Evolutionary conservation across 768 basidiomycete species (phyloP).

Genomic region (Tubosaeta sp.): DNA sequence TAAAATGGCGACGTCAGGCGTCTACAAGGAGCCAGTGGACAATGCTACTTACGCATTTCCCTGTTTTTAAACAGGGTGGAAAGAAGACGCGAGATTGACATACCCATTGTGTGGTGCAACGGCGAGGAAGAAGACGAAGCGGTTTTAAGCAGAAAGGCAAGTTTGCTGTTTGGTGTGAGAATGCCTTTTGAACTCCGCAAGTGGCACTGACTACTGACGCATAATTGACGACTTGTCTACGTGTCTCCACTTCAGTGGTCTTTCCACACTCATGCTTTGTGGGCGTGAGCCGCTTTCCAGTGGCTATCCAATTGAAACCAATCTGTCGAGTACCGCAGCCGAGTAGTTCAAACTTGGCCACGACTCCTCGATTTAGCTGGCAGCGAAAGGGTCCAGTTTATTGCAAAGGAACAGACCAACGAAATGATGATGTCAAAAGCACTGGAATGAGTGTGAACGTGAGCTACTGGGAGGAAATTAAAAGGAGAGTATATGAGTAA

Average conservation of each 20-base stretch:
- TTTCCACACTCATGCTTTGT: too few relatives aligned
- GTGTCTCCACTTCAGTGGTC: constrained; percentile 4
- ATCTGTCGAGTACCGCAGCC: too few relatives aligned
- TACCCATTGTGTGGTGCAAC: constrained; percentile 60
- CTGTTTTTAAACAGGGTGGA: constrained; percentile 92
- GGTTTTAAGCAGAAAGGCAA: constrained; percentile 30
- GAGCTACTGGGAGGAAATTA: background rate
- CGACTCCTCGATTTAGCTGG: too few relatives aligned
- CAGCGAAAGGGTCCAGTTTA: constrained; percentile 3
- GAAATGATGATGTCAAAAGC: constrained; percentile 2
- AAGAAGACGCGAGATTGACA: constrained; percentile 71
- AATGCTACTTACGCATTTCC: constrained; percentile 88
- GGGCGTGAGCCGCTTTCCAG: too few relatives aligned
- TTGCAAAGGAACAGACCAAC: constrained; percentile 3
- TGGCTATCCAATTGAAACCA: too few relatives aligned
- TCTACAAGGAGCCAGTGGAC: constrained; percentile 12
- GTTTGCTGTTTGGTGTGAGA: constrained; percentile 33
- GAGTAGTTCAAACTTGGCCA: too few relatives aligned
- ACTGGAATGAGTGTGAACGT: too few relatives aligned
- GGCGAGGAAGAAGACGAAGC: constrained; percentile 25
- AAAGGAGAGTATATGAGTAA: background rate
- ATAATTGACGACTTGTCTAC: constrained; percentile 17
- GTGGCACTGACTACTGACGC: constrained; percentile 19
- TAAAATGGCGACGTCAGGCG: constrained; percentile 24
- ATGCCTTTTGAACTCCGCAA: constrained; percentile 33